Evolutionary conservation across 148 eudicot species (phyloP).

Genomic region (Rhododendron williamsianum): DNA sequence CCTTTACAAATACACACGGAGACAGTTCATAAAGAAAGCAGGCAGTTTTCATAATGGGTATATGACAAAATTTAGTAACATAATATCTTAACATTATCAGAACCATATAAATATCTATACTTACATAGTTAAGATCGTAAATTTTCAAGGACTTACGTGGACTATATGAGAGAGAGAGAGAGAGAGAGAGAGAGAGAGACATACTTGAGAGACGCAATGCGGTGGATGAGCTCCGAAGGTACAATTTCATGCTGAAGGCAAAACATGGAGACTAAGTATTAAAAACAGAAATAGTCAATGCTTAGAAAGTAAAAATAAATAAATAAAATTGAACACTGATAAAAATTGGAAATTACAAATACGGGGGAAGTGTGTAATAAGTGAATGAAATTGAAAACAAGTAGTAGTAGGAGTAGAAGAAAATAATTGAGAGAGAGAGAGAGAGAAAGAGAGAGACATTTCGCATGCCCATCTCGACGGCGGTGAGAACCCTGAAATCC

Average conservation of each 20-base stretch:
- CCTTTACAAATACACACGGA: constrained; percentile 25
- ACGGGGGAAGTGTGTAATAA: neutral
- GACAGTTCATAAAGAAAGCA: neutral
- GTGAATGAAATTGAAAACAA: neutral
- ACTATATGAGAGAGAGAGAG: neutral
- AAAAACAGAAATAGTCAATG: neutral
- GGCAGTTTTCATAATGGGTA: neutral
- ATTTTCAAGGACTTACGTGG: neutral
- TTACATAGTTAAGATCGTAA: neutral
- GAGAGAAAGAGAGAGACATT: constrained; percentile 34
- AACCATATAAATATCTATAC: neutral
- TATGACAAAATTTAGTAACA: neutral
- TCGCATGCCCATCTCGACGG: constrained; percentile 98
- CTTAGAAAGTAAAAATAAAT: neutral
- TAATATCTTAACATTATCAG: neutral
- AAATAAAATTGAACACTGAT: neutral
- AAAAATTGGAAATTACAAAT: neutral
- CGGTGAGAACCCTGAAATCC: constrained; percentile 92
- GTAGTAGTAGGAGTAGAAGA: neutral
- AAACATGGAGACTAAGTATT: neutral
- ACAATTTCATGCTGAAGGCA: constrained; percentile 82
- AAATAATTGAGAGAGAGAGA: neutral
- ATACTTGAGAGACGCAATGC: constrained; percentile 87
- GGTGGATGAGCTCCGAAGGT: constrained; percentile 69
- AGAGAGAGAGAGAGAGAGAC: neutral